These are phyloP conservation scores for Prunus mongolica DNA, from an alignment of 306 rosid species.

Conservation along the genomic window DNA sequence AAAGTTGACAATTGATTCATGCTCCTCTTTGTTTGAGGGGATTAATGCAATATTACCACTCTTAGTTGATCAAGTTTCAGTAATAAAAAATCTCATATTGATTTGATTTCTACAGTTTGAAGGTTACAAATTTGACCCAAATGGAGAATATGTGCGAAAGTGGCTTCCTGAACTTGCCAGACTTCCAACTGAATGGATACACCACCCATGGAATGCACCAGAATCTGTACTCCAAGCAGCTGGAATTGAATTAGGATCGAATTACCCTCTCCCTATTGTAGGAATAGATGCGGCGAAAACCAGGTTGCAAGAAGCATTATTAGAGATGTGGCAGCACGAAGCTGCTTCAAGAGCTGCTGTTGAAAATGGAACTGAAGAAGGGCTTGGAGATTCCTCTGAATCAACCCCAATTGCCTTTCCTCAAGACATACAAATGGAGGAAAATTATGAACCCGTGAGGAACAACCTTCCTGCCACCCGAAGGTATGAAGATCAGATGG, in stretches of 20 bases:
- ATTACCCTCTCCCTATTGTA: conserved; percentile 86
- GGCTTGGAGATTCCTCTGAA: conserved; percentile 86
- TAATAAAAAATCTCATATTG: neutral
- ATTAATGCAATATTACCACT: neutral
- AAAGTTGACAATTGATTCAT: conserved; percentile 8
- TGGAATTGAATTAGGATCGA: conserved; percentile 83
- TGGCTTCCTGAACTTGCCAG: conserved; percentile 96
- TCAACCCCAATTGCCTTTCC: conserved; percentile 58
- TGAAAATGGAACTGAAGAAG: conserved; percentile 88
- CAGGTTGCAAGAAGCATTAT: conserved; percentile 64
- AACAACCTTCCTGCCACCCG: conserved; percentile 41
- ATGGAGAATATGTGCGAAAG: conserved; percentile 85
- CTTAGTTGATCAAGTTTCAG: neutral
- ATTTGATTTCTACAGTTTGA: conserved; percentile 54
- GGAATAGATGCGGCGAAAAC: conserved; percentile 68
- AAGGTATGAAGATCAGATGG: conserved; percentile 84
- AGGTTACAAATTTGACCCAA: conserved; percentile 80
- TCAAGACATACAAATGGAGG: conserved; percentile 72
- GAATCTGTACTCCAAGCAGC: conserved; percentile 83
- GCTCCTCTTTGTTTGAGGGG: neutral
- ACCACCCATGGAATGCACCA: conserved; percentile 95
- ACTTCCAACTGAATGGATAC: conserved; percentile 91
- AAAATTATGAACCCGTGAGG: conserved; percentile 52
- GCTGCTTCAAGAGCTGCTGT: conserved; percentile 74
- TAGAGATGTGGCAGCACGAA: conserved; percentile 77